Percentiles rank a stretch among this genome's conserved stretches.
These are phyloP conservation scores for Punctularia strigosozonata DNA, from an alignment of 768 basidiomycete genomes.

Conservation along the genomic window DNA sequence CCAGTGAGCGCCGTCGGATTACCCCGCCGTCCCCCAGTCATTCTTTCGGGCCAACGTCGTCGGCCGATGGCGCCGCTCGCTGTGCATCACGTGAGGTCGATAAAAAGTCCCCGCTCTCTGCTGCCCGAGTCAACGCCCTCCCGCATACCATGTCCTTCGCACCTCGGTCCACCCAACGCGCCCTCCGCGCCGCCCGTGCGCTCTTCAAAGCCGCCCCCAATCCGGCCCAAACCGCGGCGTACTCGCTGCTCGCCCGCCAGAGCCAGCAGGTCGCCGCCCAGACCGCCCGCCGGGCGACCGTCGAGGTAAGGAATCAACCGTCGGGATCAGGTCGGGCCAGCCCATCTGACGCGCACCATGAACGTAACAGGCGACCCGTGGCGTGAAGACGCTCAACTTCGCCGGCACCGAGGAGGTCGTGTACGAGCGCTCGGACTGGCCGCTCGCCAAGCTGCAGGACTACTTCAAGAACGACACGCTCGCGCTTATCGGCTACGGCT, in stretches of 20 bases:
- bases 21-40: no score
- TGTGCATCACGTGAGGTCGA: no score
- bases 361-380: slow-evolving; percentile 44
- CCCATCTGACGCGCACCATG: slow-evolving; percentile 4
- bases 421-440: slow-evolving; percentile 97
- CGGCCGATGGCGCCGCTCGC: no score
- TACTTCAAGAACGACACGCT: slow-evolving; percentile 99
- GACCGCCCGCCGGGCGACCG: slow-evolving; percentile 18
- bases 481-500: slow-evolving; percentile 97
- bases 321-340: slow-evolving; percentile 1
- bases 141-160: slow-evolving; percentile 61
- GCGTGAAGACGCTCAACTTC: slow-evolving; percentile 93
- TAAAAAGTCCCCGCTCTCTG: no score
- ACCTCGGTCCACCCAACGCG: slow-evolving; percentile 51
- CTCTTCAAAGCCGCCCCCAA: slow-evolving; percentile 26
- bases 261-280: slow-evolving; percentile 15
- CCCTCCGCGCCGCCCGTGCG: slow-evolving; percentile 52
- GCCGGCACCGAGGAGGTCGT: slow-evolving; percentile 89
- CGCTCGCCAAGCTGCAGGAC: slow-evolving; percentile 92
- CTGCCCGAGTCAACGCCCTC: no score
- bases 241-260: slow-evolving; percentile 53
- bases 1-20: no score
- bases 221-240: slow-evolving; percentile 44
- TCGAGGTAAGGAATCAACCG: slow-evolving; percentile 21
- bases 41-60: no score